Conservation (phyloP, 306 rosid species). For the Vigna nakashimae region DNA sequence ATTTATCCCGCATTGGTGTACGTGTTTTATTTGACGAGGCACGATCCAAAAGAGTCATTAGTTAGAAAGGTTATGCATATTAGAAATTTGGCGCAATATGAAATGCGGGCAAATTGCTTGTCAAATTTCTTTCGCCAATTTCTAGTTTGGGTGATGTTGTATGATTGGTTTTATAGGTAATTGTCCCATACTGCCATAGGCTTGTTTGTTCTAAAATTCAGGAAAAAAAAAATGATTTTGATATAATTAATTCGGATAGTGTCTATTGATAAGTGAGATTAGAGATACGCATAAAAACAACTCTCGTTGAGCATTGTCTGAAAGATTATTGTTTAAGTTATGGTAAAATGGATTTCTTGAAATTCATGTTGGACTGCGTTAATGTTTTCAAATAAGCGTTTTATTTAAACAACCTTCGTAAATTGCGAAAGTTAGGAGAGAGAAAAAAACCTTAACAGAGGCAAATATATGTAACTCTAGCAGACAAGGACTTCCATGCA, state of each 20-base stretch:
- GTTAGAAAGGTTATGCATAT: constrained; percentile 14
- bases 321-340: too few species aligned
- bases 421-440: too few species aligned
- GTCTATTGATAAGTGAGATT: too few species aligned
- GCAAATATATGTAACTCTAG: too few species aligned
- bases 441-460: too few species aligned
- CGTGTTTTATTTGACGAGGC: constrained; percentile 7
- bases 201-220: not conserved
- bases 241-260: not conserved
- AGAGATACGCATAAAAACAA: too few species aligned
- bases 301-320: too few species aligned
- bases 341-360: too few species aligned
- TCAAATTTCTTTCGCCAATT: not conserved
- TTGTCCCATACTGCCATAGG: not conserved
- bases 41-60: constrained; percentile 11
- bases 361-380: too few species aligned
- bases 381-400: too few species aligned
- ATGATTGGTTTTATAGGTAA: not conserved
- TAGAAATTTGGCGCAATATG: not conserved
- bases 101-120: not conserved
- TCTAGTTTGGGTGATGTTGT: constrained; percentile 25
- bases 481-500: too few species aligned
- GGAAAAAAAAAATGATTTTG: not conserved
- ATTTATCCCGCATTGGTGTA: not conserved
- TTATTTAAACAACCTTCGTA: too few species aligned